Conservation (phyloP, 495 filamentous ascomycete species). For the Penicillium atrosanguineum region DNA sequence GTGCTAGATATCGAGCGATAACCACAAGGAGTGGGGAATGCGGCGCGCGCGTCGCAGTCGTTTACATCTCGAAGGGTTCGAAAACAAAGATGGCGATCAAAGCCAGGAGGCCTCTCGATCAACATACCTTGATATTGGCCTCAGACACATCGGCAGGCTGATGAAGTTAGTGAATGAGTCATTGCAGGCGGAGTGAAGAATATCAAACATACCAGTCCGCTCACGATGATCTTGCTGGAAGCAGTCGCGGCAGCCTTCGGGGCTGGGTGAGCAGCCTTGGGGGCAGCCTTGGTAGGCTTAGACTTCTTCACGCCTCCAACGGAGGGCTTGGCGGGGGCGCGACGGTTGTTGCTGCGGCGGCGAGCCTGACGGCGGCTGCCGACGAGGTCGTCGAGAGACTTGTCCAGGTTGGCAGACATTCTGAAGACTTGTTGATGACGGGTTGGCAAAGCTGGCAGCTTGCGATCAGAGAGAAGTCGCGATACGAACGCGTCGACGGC, state of each 20-base stretch:
- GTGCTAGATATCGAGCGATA: constrained; percentile 28
- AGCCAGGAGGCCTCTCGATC: constrained; percentile 59
- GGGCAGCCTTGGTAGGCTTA: constrained; percentile 56
- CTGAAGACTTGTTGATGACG: constrained; percentile 6
- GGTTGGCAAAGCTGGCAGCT: constrained; percentile 18
- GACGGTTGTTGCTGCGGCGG: constrained; percentile 54
- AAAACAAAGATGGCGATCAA: constrained; percentile 52
- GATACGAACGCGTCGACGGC: constrained; percentile 13
- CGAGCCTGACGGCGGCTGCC: constrained; percentile 62
- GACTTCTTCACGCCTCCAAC: constrained; percentile 88
- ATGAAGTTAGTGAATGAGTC: constrained; percentile 45
- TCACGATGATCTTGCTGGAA: constrained; percentile 90
- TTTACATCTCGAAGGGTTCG: constrained; percentile 43
- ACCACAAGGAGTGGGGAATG: constrained; percentile 26
- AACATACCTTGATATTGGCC: constrained; percentile 99
- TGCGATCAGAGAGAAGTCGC: constrained; percentile 12
- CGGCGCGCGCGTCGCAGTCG: constrained; percentile 35
- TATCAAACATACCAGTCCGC: constrained; percentile 80
- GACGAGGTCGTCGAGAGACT: constrained; percentile 95
- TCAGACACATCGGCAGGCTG: constrained; percentile 95
- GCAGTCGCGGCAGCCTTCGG: constrained; percentile 55
- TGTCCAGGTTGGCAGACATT: constrained; percentile 93
- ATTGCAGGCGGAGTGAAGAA: background rate
- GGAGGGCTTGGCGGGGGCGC: constrained; percentile 50
- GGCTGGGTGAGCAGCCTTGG: constrained; percentile 65